Evolutionary conservation across 345 rosid species (phyloP).

Genomic region (Brassica juncea): DNA sequence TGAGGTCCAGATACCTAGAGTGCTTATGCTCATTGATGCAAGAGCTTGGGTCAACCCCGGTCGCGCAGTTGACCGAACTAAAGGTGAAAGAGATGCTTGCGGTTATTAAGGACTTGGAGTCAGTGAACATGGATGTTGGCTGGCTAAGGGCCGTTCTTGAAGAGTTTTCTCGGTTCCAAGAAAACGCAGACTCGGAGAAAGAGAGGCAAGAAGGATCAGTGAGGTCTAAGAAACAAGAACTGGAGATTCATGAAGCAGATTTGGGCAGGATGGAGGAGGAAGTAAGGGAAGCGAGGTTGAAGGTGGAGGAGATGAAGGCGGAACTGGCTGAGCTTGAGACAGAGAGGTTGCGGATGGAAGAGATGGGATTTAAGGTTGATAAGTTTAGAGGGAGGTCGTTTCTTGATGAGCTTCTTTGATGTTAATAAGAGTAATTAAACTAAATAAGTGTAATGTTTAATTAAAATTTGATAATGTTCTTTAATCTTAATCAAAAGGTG

Average conservation of each 20-base stretch:
- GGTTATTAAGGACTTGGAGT: conserved; percentile 72
- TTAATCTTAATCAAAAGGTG: not conserved
- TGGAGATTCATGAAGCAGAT: conserved; percentile 50
- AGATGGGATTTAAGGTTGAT: conserved; percentile 45
- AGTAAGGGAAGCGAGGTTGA: conserved; percentile 41
- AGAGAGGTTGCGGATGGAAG: conserved; percentile 43
- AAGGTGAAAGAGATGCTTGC: conserved; percentile 69
- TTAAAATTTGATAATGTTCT: not conserved
- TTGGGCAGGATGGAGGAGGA: conserved; percentile 54
- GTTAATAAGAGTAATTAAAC: conserved; percentile 11
- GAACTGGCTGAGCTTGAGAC: conserved; percentile 51
- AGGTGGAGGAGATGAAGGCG: conserved; percentile 43
- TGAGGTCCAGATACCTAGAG: conserved; percentile 67
- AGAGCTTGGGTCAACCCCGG: conserved; percentile 60
- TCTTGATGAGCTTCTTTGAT: conserved; percentile 59
- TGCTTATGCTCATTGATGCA: conserved; percentile 73
- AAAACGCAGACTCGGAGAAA: conserved; percentile 48
- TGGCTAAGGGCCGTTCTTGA: conserved; percentile 62
- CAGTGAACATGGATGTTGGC: conserved; percentile 55
- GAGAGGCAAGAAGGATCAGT: conserved; percentile 41
- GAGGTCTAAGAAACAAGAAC: conserved; percentile 48
- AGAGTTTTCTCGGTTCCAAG: conserved; percentile 49
- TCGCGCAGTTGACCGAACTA: conserved; percentile 53
- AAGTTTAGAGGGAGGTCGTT: conserved; percentile 51
- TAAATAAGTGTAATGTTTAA: conserved; percentile 15